Base-by-base conservation (phyloP, 176 grass and related monocot species). In the Oryza punctata region DNA sequence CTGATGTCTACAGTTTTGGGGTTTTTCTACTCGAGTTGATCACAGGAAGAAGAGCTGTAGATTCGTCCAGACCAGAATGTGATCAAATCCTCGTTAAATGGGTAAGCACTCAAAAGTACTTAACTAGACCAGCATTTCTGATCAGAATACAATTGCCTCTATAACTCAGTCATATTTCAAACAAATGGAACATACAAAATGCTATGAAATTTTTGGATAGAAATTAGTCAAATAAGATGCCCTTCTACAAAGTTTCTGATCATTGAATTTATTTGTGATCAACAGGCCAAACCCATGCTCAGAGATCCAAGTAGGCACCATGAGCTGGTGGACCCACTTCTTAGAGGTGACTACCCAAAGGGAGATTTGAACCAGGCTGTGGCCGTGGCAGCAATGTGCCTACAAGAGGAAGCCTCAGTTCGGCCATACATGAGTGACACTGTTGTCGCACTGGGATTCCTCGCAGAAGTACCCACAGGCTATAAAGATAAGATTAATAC, bases 1-100 rank as follows among this genome's bases (percentile, higher is more conserved):
- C 89, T 10, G 93, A 99, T 32, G 91, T 99, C 7, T 99, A 96
- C 69, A 96, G 89, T 81, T 99, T 90, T 43, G 96, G 96, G 46
- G 93, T 99, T 52, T 82, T 99, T 65, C 82, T 99, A 74, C 72
- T 99, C 12, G 93, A 99, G 85, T 38, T 99, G 38, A 94, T 96
- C 65, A 90, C 96, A 23, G 96, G 93, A 79, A 84, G 93, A 85
- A 84, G 73, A 82, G 96, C 89, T 37, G 78, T 99, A n/a, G 91
- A 99, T 78, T 85, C 84, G 33, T 76, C 74, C 18, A 90, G 78
- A 70, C 78, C 91, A 75, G 23, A 69, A 49, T 73, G 44, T 7
- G 93, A 94, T n/a, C 96, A 99, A 79, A 79, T 87, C 69, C 76
- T 99, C 52, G 89, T 99, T 44, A 85, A 80, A 35, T 99, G 93